These are phyloP conservation scores for Pseudogymnoascus pannorum DNA, from an alignment of 2,329 filamentous ascomycete species.

Conservation along the genomic window DNA sequence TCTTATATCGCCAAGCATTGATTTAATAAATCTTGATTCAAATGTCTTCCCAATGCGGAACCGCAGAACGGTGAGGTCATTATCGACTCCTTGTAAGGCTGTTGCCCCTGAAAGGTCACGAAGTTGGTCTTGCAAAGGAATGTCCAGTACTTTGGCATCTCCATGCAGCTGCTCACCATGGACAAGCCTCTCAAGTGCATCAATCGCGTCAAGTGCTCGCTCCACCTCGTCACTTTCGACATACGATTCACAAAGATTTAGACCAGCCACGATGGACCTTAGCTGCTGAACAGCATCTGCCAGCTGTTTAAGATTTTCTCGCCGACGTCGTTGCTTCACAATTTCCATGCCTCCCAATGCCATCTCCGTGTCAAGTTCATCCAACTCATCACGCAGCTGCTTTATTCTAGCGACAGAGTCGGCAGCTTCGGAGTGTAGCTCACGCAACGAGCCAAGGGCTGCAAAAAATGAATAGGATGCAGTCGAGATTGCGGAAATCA, in stretches of 20 bases:
- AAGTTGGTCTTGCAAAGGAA: slow-evolving; percentile 32
- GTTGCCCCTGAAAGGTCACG: slow-evolving; percentile 69
- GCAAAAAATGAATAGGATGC: slow-evolving; percentile 96
- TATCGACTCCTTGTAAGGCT: slow-evolving; percentile 71
- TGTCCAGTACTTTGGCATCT: slow-evolving; percentile 19
- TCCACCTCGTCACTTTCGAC: slow-evolving; percentile 82
- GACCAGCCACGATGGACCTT: slow-evolving; percentile 65
- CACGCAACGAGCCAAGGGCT: slow-evolving; percentile 80
- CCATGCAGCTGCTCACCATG: slow-evolving; percentile 52
- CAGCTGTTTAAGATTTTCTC: slow-evolving; percentile 78
- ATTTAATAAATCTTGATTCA: slow-evolving; percentile 70
- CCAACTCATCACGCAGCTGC: slow-evolving; percentile 68
- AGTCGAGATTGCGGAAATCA: slow-evolving; percentile 92
- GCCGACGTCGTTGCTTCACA: slow-evolving; percentile 70
- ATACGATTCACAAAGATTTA: slow-evolving; percentile 69
- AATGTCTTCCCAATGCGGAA: slow-evolving; percentile 81
- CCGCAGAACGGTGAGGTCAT: slow-evolving; percentile 69
- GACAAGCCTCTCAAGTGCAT: slow-evolving; percentile 71
- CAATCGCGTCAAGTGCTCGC: slow-evolving; percentile 68
- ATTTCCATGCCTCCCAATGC: slow-evolving; percentile 78
- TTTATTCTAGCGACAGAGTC: slow-evolving; percentile 87
- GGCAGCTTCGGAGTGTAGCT: slow-evolving; percentile 85
- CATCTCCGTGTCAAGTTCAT: slow-evolving; percentile 77
- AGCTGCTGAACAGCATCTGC: slow-evolving; percentile 79
- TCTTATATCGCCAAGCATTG: slow-evolving; percentile 71